phyloP scores from a whole-genome alignment of 139 green algal genomes.

The Closterium sp. region DNA sequence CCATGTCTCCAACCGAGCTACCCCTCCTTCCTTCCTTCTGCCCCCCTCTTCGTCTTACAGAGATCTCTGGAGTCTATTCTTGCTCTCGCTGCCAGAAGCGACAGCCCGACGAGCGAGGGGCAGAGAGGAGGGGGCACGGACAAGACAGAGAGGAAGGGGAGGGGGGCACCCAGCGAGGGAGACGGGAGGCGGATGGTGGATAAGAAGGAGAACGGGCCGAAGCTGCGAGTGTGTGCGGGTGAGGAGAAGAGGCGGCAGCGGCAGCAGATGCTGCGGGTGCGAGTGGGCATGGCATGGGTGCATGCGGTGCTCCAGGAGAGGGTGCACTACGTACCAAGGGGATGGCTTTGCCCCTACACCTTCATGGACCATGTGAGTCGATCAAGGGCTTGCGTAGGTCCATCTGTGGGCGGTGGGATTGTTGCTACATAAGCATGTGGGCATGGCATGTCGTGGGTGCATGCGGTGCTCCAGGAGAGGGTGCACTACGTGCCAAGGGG shows the following conservation, averaged over 20 bases:
- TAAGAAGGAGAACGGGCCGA: background rate
- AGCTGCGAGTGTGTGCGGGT: background rate
- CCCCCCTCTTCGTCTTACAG: no score
- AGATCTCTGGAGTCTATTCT: no score
- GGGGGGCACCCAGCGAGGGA: background rate
- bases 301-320: background rate
- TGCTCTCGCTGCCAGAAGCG: no score
- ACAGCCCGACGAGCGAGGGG: no score
- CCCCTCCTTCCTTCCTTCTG: no score
- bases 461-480: background rate
- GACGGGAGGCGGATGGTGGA: background rate
- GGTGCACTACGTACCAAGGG: background rate
- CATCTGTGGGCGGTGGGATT: no score
- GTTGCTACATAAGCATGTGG: no score
- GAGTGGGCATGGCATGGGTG: background rate
- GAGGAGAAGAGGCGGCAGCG: background rate
- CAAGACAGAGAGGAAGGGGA: no score
- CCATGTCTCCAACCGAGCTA: no score
- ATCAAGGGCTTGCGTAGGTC: no score
- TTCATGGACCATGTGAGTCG: slow-evolving; percentile 3
- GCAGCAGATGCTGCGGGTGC: background rate
- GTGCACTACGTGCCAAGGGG: background rate
- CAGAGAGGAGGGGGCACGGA: no score
- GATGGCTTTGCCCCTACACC: background rate
- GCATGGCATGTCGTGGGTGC: background rate